phyloP scores from a whole-genome alignment of 129 eudicot species.

The Sambucus nigra region DNA sequence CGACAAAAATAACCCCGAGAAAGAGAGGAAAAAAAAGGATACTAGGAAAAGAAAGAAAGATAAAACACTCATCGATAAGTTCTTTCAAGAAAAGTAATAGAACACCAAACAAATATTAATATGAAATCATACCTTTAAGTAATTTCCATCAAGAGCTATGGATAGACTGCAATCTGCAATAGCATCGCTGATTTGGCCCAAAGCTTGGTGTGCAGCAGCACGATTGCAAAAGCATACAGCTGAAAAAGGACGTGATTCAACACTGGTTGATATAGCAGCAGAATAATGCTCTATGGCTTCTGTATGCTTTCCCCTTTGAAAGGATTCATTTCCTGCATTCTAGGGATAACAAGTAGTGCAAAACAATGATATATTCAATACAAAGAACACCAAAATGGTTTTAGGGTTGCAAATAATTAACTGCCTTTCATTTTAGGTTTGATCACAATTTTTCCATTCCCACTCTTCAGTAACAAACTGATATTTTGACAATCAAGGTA shows the following conservation, averaged over 20 bases:
- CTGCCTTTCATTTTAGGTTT: no score
- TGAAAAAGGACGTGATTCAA: conserved; percentile 75
- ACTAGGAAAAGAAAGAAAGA: neutral
- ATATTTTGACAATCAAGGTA: no score
- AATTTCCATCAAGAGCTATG: conserved; percentile 74
- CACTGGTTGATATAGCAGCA: conserved; percentile 64
- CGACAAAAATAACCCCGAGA: no score
- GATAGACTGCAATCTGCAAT: conserved; percentile 94
- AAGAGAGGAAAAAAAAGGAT: neutral
- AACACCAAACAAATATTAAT: conserved; percentile 7
- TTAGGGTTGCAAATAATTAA: no score
- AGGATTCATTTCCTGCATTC: conserved; percentile 91
- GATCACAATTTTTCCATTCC: no score
- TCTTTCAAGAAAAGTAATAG: neutral
- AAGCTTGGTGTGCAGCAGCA: conserved; percentile 92
- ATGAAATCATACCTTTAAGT: conserved; percentile 54
- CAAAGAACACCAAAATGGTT: neutral
- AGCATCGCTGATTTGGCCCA: conserved; percentile 73
- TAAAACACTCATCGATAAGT: neutral
- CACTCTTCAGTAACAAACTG: neutral
- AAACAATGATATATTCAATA: neutral
- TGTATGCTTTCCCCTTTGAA: conserved; percentile 51
- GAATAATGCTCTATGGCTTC: conserved; percentile 93
- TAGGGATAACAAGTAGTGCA: conserved; percentile 13
- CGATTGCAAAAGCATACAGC: conserved; percentile 95